Conservation (phyloP, 495 filamentous ascomycete species). For the Xylaria nigripes region DNA sequence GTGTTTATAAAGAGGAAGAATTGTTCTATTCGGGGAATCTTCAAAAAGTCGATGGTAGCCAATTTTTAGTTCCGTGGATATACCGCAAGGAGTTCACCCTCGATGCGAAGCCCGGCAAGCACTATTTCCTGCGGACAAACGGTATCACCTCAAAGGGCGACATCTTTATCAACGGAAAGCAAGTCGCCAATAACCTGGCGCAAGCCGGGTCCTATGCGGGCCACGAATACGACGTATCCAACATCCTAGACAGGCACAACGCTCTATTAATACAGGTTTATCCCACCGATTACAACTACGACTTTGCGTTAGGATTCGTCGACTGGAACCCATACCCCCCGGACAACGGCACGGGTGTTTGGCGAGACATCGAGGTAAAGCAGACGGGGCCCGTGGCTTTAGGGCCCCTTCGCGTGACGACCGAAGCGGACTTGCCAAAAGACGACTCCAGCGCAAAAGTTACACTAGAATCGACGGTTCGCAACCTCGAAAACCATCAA, state of each 20-base stretch:
- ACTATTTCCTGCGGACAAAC: constrained; percentile 48
- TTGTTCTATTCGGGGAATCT: constrained; percentile 54
- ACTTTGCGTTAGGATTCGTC: constrained; percentile 53
- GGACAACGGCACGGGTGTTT: constrained; percentile 51
- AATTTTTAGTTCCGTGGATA: constrained; percentile 51
- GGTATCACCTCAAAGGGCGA: constrained; percentile 56
- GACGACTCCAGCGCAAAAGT: constrained; percentile 31
- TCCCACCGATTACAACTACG: constrained; percentile 51
- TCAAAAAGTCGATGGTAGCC: constrained; percentile 31
- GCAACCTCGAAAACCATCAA: constrained; percentile 38
- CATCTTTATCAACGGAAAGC: constrained; percentile 51
- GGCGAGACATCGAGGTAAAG: constrained; percentile 52
- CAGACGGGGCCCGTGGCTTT: constrained; percentile 49
- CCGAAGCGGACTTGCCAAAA: constrained; percentile 29
- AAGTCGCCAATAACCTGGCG: constrained; percentile 37
- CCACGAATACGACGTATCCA: constrained; percentile 46
- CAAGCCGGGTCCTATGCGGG: constrained; percentile 54
- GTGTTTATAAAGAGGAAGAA: constrained; percentile 46
- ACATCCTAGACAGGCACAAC: constrained; percentile 33
- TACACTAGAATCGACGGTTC: constrained; percentile 38
- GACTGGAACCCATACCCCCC: constrained; percentile 61
- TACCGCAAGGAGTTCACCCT: constrained; percentile 52
- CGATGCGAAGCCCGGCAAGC: constrained; percentile 22
- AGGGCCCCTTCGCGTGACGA: constrained; percentile 41
- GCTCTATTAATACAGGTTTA: constrained; percentile 46